These are phyloP conservation scores for Aspergillus pseudonomiae DNA, from an alignment of 2,329 filamentous ascomycete species.

Conservation along the genomic window DNA sequence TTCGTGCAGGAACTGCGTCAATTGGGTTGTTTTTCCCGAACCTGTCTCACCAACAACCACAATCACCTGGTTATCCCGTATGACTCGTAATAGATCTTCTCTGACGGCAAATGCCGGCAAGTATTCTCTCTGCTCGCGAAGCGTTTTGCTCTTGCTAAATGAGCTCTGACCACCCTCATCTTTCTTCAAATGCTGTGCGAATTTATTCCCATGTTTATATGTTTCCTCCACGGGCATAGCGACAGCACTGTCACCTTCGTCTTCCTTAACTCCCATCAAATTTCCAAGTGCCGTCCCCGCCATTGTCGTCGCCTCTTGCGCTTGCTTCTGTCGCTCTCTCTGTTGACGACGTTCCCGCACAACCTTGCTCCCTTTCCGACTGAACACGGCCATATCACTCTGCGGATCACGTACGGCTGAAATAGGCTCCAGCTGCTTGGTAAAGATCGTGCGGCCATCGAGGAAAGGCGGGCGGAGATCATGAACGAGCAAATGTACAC, in stretches of 20 bases:
- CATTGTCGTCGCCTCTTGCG: slow-evolving; percentile 90
- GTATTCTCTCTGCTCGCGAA: slow-evolving; percentile 89
- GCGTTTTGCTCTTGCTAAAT: slow-evolving; percentile 89
- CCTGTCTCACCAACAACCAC: slow-evolving; percentile 97
- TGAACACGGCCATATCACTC: slow-evolving; percentile 98
- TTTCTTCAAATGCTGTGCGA: slow-evolving; percentile 87
- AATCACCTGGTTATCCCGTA: slow-evolving; percentile 94
- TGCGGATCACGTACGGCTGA: slow-evolving; percentile 90
- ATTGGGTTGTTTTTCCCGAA: slow-evolving; percentile 94
- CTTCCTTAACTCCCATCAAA: slow-evolving; percentile 92
- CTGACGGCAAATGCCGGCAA: slow-evolving; percentile 94
- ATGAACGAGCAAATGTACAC: slow-evolving; percentile 89
- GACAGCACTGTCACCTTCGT: slow-evolving; percentile 81
- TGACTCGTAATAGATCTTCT: slow-evolving; percentile 87
- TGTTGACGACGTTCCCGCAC: slow-evolving; percentile 91
- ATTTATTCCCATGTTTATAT: slow-evolving; percentile 71
- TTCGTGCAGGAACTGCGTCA: slow-evolving; percentile 94
- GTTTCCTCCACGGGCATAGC: slow-evolving; percentile 74
- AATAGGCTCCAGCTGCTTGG: slow-evolving; percentile 93
- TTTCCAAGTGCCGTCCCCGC: slow-evolving; percentile 92
- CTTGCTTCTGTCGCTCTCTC: slow-evolving; percentile 89
- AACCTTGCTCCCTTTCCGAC: slow-evolving; percentile 89
- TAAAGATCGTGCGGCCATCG: slow-evolving; percentile 93
- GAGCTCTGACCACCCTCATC: slow-evolving; percentile 78
- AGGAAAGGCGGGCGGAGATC: slow-evolving; percentile 92